Evolutionary conservation across 2,329 filamentous ascomycete genomes (phyloP), one percentile per base, ranked within the genome.

Genomic region (Xylariales sp.): DNA sequence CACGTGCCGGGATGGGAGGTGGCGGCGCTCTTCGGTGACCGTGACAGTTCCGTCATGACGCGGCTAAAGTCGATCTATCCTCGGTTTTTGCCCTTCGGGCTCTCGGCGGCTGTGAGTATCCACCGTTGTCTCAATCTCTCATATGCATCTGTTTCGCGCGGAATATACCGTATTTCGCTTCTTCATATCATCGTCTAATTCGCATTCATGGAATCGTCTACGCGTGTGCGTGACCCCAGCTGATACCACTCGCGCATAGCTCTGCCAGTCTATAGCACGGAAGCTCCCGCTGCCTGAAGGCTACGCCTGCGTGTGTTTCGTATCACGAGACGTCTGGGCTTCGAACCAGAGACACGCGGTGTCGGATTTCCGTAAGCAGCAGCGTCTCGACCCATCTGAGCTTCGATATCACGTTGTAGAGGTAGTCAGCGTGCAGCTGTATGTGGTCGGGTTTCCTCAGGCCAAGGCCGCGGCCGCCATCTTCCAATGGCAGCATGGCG

Each of bases 401-500:
- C 75, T 84, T 39, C 70, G 69, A 3, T 78, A 83, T 69, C 78
- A 78, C 48, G 79, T 80, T 36, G 80, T 84, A 30, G 82, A 85
- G 2, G 66, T 86, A 18, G 76, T 70, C 10, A 78, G 76, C 10
- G 75, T 84, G 43, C 77, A 83, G 1, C 65, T 87, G 8, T 86
- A 83, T 65, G 76, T 79, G n/a, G 76, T 85, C 43, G 76, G 80
- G 7, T 85, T 79, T 64, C 81, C 82, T 3, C 65, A 74, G 1
- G 63, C 69, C 18, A 78, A 82, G 50, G 76, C 74, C 14, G 76
- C 75, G 16, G 80, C 78, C 28, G 75, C 83, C 34, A 75, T 81
- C 18, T 79, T 78, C 3, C 80, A 81, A 45, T 87, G 85, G 85
- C 79, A 80, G 64, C 80, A 81, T 43, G 76, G 80, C 2, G 85